Base-by-base conservation (phyloP, 306 rosid genomes). In the Cicer arietinum region DNA sequence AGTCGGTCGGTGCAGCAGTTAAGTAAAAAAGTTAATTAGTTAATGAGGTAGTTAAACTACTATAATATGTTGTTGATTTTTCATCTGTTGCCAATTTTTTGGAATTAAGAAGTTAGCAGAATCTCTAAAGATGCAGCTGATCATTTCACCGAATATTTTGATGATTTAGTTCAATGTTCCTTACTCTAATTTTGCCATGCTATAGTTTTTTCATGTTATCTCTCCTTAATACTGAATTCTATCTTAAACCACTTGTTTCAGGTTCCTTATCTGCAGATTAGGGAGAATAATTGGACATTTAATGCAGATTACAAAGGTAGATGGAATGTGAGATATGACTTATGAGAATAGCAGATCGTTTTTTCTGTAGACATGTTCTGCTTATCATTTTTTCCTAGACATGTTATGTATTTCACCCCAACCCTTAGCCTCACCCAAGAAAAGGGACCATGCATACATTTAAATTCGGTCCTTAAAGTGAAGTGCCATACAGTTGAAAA, bases 201-300 rank as follows among this genome's bases (percentile, higher is more conserved):
- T 47, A 37, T 60, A 37, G 7, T 56, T 14, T 42, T 53, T 69
- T 68, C 37, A 51, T 17, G 45, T 39, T 45, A 57, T 40, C 50
- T 44, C 56, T 57, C 58, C 72, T 61, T 20, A 50, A 60, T 59
- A 70, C 35, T 75, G 20, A 60, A 52, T 67, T 30, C 25, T 52
- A 43, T 56, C 18, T 59, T 68, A 20, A 67, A 78, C 46, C 67
- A 61, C 53, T 78, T 77, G 65, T 77, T 67, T 66, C 90, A 95
- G 99, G 88, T 90, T 79, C 98, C 98, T 17, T 95, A 95, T 79
- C n/a, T 89, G 79, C 98, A 95, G 96, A 76, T 95, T 78, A 92
- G 96, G 84, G 99, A 95, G 88, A 95, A 95, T 76, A 95, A 92
- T 80, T 95, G 97, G 99, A 86, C 95, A 7, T 58, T 92, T 20